These are phyloP conservation scores for Lactarius evosmus DNA, from an alignment of 768 basidiomycete species.

Conservation along the genomic window DNA sequence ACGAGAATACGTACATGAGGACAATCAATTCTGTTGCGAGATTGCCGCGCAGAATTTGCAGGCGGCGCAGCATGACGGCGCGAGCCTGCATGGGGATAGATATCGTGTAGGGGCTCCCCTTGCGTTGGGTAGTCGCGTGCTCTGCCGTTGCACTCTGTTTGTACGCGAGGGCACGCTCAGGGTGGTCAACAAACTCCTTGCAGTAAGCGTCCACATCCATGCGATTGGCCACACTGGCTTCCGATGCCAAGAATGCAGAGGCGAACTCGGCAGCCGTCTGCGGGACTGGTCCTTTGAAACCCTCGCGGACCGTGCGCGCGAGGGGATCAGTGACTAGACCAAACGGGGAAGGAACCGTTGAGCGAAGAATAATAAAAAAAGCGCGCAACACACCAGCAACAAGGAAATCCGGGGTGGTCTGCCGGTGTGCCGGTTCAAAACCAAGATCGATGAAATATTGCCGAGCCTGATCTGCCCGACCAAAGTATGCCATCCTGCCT, in stretches of 20 bases:
- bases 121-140: constrained; percentile 45
- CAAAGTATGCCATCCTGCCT: constrained; percentile 72
- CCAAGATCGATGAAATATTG: constrained; percentile 74
- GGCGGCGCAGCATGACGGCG: constrained; percentile 37
- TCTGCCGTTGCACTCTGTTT: constrained; percentile 48
- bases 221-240: constrained; percentile 41
- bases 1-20: constrained; percentile 27
- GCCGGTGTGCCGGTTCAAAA: constrained; percentile 50
- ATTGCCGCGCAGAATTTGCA: constrained; percentile 38
- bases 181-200: constrained; percentile 43
- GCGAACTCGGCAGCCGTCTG: constrained; percentile 58
- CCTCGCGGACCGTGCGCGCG: constrained; percentile 49
- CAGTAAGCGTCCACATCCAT: constrained; percentile 48
- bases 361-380: neutral
- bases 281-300: constrained; percentile 42
- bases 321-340: constrained; percentile 54
- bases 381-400: constrained; percentile 37
- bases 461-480: constrained; percentile 58
- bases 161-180: constrained; percentile 44
- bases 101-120: constrained; percentile 39
- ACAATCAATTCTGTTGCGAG: constrained; percentile 33
- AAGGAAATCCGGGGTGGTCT: constrained; percentile 61
- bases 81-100: constrained; percentile 38
- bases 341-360: neutral
- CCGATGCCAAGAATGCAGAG: constrained; percentile 36